Percentiles rank a stretch among this genome's conserved stretches.
phyloP scores from a whole-genome alignment of 2,329 filamentous ascomycete species.

The Nigrospora osmanthi region DNA sequence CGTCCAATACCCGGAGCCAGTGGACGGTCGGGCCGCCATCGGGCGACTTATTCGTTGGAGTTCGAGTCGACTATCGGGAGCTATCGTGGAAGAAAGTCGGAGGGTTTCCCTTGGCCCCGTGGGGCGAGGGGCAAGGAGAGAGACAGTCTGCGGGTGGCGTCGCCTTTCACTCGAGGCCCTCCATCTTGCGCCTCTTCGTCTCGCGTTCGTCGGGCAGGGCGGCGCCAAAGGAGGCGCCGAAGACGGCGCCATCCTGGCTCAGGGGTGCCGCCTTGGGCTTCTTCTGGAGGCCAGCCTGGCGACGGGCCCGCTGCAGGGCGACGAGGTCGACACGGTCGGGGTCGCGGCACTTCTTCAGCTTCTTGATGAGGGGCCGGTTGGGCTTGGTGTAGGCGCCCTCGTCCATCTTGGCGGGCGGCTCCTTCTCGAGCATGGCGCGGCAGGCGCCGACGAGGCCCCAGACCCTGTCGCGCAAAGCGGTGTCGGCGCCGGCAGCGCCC shows the following conservation, averaged over 20 bases:
- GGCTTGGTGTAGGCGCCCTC: slow-evolving; percentile 40
- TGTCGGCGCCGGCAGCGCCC: slow-evolving; percentile 20
- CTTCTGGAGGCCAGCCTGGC: slow-evolving; percentile 37
- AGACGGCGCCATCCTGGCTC: slow-evolving; percentile 36
- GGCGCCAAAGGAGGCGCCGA: slow-evolving; percentile 28
- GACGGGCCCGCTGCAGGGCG: slow-evolving; percentile 57
- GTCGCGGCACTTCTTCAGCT: slow-evolving; percentile 66
- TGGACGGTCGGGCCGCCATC: too few relatives aligned
- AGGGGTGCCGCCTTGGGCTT: slow-evolving; percentile 22
- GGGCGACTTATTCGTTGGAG: too few relatives aligned
- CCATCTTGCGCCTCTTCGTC: slow-evolving; percentile 28
- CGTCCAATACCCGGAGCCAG: too few relatives aligned
- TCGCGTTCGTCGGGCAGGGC: slow-evolving; percentile 21
- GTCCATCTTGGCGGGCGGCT: slow-evolving; percentile 47
- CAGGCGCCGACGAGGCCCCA: slow-evolving; percentile 41
- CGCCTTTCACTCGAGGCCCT: too few relatives aligned
- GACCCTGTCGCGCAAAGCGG: slow-evolving; percentile 33
- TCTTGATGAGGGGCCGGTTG: slow-evolving; percentile 55
- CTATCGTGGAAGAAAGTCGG: too few relatives aligned
- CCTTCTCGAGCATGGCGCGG: slow-evolving; percentile 44
- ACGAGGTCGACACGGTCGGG: slow-evolving; percentile 68
- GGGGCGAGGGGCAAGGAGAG: too few relatives aligned
- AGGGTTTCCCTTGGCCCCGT: too few relatives aligned
- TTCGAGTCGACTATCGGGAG: too few relatives aligned
- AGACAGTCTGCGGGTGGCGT: too few relatives aligned